These are phyloP conservation scores for Dactylellina parvicollis DNA, from an alignment of 2,329 filamentous ascomycete genomes.

Conservation along the genomic window DNA sequence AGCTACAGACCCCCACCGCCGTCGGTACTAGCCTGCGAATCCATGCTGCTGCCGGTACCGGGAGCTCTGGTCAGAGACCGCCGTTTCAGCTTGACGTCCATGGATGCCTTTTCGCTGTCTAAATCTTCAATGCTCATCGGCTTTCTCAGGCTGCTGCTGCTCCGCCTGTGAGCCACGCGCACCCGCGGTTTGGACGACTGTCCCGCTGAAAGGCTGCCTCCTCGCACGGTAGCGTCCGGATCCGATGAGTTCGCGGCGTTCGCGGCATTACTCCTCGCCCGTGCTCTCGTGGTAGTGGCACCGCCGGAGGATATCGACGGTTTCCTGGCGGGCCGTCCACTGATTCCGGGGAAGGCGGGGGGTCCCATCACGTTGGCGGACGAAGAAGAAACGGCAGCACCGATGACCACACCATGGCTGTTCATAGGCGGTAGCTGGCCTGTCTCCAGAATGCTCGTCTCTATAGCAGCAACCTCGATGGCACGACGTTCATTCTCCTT, in stretches of 20 bases:
- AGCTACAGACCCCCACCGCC: slow-evolving; percentile 8
- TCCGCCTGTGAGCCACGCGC: slow-evolving; percentile 24
- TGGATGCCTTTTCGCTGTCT: slow-evolving; percentile 46
- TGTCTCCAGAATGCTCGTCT: slow-evolving; percentile 42
- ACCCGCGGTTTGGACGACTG: slow-evolving; percentile 11
- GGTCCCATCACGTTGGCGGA: no score
- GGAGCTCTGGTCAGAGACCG: slow-evolving; percentile 26
- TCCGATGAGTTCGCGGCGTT: neutral
- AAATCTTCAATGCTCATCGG: slow-evolving; percentile 34
- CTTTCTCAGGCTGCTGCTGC: slow-evolving; percentile 31
- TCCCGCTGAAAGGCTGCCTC: neutral
- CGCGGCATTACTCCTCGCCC: slow-evolving; percentile 38
- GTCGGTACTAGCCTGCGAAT: slow-evolving; percentile 12
- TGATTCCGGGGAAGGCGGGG: slow-evolving; percentile 40
- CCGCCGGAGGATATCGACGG: slow-evolving; percentile 38
- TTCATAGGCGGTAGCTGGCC: slow-evolving; percentile 50
- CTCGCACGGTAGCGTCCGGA: slow-evolving; percentile 22
- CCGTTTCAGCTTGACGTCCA: slow-evolving; percentile 50
- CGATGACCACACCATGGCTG: slow-evolving; percentile 35
- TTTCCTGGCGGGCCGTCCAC: slow-evolving; percentile 37
- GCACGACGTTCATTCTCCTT: slow-evolving; percentile 89
- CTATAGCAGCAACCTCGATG: slow-evolving; percentile 39
- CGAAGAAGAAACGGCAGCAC: slow-evolving; percentile 20
- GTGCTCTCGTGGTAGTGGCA: slow-evolving; percentile 13
- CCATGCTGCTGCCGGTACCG: slow-evolving; percentile 30